Base-by-base conservation (phyloP, 495 filamentous ascomycete species). In the Daldinia caldariorum region DNA sequence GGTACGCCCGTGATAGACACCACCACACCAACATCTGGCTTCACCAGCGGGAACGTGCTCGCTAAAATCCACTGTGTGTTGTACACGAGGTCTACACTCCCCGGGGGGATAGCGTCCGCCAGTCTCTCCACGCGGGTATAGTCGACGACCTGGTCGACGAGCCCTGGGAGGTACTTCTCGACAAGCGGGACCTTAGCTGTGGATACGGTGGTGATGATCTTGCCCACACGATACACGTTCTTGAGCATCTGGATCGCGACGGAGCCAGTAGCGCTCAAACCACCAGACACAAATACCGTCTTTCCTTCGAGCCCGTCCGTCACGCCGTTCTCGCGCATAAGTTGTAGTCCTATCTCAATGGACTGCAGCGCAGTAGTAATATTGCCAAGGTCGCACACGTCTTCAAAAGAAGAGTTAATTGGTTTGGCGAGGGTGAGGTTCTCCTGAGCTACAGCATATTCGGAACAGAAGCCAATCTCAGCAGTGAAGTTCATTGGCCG, bases 231-330 rank as follows among this genome's bases (percentile, higher is more conserved):
- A 69, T 86, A 78, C 13, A 85, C 79, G 49, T 86, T 83, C 75
- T 84, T 87, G 8, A 85, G 82, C n/a, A 88, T 58, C 72, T 87
- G 84, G 10, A 83, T 76, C 6, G 74, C 84, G 65, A 84, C 77
- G 32, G 78, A 72, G 6, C 87, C 86, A 0, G 80, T 85, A 3
- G 80, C 83, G 61, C 85, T 83, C 56, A 89, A 80, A 4, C 81
- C 85, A 18, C 75, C 85, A 10, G 86, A 79, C 7, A 88, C 76
- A 65, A 85, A 85, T 3, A 86, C 84, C 13, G 84, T 87, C 77
- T 88, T 89, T 6, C 85, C 86, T 29, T 79, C 76, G 43, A 85
- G 68, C 8, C 59, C 76, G 51, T 53, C 81, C 2, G 53, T n/a
- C 14, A 69, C 71, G 41, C 68, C 71, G 37, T 74, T 71, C 76